Evolutionary conservation across 2,329 filamentous ascomycete species (phyloP), one percentile per base, ranked within the genome.

Genomic region (Aureobasidium melanogenum): DNA sequence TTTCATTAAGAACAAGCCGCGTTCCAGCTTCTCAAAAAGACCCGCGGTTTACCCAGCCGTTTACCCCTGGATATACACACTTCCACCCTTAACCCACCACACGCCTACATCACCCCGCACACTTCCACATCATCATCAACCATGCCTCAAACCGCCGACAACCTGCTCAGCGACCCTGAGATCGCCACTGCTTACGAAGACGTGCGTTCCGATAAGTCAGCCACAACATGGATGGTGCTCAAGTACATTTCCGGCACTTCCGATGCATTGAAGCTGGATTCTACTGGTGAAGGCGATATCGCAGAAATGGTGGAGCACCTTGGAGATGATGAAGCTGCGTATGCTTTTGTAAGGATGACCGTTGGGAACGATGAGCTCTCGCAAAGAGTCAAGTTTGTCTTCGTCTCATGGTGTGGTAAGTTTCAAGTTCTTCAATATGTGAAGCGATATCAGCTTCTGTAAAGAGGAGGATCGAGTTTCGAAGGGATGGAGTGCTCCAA

Each of bases 211-310:
- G 56, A 59, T 44, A 59, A 59, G 17, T 59, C 56, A 14, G 43
- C 38, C 17, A 59, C 56, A 28, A 59, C 56, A 59, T 59, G 56
- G 56, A 59, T 59, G 56, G 44, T 50, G 26, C 56, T 59, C 43
- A 59, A 59, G 17, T 59, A 59, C 44, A 50, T 59, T 6, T 59
- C 56, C 8, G 56, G 56, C 34, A 59, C 56, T 4, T 59, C 56
- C 26, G 56, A 59, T 44, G 43, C 44, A 12, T 32, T 59, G 44
- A 59, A 59, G 32, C n/a, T 59, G 56, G 56, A 59, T 32, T 28
- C 24, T 3, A 59, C 56, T 17, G 56, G 56, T 17, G 28, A 59
- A 22, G 56, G 43, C 6, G 56, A 59, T 22, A 38, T 48, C 3
- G 34, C 43, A 9, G 56, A 59, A 12, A 48, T 59, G 56, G 44